These are phyloP conservation scores for Triticum monococcum DNA, from an alignment of 176 grass and related monocot genomes.

Conservation along the genomic window DNA sequence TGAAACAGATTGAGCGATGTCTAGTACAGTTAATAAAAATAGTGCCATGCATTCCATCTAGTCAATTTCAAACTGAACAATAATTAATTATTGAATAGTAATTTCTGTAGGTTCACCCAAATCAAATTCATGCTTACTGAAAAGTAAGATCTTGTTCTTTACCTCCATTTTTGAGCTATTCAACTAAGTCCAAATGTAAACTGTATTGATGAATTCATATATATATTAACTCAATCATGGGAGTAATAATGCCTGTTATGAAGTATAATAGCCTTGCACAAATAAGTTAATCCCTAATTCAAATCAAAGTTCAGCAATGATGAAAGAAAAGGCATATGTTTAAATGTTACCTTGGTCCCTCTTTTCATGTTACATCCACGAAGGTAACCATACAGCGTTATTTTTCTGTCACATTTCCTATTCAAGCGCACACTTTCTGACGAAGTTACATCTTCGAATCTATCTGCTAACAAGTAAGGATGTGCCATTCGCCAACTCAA, in stretches of 20 bases:
- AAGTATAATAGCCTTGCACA: background rate
- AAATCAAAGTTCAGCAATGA: conserved; percentile 21
- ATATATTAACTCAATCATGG: conserved; percentile 3
- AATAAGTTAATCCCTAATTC: conserved; percentile 24
- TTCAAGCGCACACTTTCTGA: conserved; percentile 64
- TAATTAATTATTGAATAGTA: background rate
- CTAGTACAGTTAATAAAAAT: background rate
- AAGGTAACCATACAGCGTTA: conserved; percentile 95
- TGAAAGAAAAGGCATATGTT: background rate
- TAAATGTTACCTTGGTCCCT: conserved; percentile 66
- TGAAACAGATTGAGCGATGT: background rate
- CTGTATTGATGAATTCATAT: background rate
- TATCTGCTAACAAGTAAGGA: conserved; percentile 91
- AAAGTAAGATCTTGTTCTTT: conserved; percentile 7
- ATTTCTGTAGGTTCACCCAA: background rate
- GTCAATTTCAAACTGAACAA: conserved; percentile 5
- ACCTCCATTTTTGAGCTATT: background rate
- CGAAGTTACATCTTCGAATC: conserved; percentile 94
- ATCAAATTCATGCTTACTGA: conserved; percentile 11
- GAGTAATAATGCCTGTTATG: background rate
- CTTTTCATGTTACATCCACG: conserved; percentile 99
- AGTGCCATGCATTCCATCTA: background rate
- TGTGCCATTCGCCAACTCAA: conserved; percentile 88
- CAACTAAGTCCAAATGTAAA: background rate
- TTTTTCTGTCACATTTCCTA: conserved; percentile 91